Base-by-base conservation (phyloP, 768 basidiomycete genomes). In the Psilocybe subaeruginosa region DNA sequence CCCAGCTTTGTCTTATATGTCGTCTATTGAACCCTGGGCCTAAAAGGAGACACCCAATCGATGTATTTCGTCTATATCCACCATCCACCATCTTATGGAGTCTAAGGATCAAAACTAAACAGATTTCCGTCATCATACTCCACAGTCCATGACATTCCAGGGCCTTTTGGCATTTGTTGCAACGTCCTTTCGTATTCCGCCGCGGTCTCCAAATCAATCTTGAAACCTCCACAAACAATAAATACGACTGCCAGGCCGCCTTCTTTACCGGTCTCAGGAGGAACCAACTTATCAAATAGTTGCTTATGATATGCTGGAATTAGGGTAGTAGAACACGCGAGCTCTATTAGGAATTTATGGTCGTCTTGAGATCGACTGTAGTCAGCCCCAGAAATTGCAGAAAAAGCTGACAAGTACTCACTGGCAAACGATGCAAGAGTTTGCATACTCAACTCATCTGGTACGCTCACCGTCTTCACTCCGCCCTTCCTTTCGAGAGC, bases 191-290 rank as follows among this genome's bases (percentile, higher is more conserved):
- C 72, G 65, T 87, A 92, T 57, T 82, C 80, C 27, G 47, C 69
- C 52, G 86, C 71, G 3, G 89, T 89, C 5, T 77, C 72, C 17
- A 84, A 64, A 4, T 87, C 85, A 30, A 87, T 77, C 66, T 91
- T 92, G 73, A 87, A 86, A 0, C 92, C 91, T 7, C 88, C 85
- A 62, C 89, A 90, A 6, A 89, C 85, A 50, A 91, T 77, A 70
- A 89, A 89, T 1, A 90, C 84, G n/a, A 87, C 62, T 5, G 62
- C 77, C 0, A 72, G 76, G 31, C 76, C 73, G 50, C 66, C 62
- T 16, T 58, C 54, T 12, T 47, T 30, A 37, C 68, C 59, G n/a
- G 68, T 70, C 27, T 65, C 73, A 35, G 65, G 65, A n/a, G 80
- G 78, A 2, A 87, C 75, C 19, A 88, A 62, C 47, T 71, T 79